Conservation (phyloP, 768 basidiomycete species). For the Solioccasus polychromus region DNA sequence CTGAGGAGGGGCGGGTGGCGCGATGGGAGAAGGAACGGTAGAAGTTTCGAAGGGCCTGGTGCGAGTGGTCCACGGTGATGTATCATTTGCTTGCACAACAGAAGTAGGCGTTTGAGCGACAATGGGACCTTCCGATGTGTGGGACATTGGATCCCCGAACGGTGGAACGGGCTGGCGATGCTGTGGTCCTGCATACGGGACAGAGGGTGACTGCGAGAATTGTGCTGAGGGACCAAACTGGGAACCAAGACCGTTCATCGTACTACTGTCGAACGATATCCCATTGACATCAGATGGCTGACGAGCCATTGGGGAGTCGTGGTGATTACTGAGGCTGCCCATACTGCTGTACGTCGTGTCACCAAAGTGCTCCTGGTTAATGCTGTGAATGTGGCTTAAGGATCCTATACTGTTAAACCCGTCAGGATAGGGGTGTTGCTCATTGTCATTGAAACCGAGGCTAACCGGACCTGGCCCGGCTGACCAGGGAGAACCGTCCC, state of each 20-base stretch:
- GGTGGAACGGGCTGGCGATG: constrained; percentile 23
- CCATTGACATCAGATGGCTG: constrained; percentile 26
- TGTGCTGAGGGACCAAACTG: constrained; percentile 19
- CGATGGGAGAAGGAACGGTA: constrained; percentile 16
- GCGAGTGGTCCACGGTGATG: constrained; percentile 24
- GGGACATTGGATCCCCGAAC: constrained; percentile 20
- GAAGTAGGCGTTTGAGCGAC: constrained; percentile 21
- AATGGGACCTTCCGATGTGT: constrained; percentile 14
- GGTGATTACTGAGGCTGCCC: constrained; percentile 19
- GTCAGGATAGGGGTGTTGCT: constrained; percentile 23
- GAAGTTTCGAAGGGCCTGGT: constrained; percentile 20
- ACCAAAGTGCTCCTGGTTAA: constrained; percentile 27
- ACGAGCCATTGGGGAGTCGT: constrained; percentile 22
- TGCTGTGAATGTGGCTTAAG: constrained; percentile 18
- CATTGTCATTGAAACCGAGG: constrained; percentile 20
- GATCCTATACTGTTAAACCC: constrained; percentile 22
- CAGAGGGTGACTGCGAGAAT: constrained; percentile 21
- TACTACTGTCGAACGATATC: constrained; percentile 14
- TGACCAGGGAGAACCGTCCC: constrained; percentile 34
- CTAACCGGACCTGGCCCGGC: constrained; percentile 22
- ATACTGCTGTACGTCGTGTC: constrained; percentile 23
- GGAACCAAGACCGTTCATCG: constrained; percentile 18
- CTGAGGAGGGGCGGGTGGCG: constrained; percentile 22
- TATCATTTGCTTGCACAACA: constrained; percentile 19
- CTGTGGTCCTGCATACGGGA: constrained; percentile 17